Percentiles rank a stretch among this genome's conserved stretches.
Evolutionary conservation across 495 filamentous ascomycete species (phyloP).

Genomic region (Jackrogersella minutella): DNA sequence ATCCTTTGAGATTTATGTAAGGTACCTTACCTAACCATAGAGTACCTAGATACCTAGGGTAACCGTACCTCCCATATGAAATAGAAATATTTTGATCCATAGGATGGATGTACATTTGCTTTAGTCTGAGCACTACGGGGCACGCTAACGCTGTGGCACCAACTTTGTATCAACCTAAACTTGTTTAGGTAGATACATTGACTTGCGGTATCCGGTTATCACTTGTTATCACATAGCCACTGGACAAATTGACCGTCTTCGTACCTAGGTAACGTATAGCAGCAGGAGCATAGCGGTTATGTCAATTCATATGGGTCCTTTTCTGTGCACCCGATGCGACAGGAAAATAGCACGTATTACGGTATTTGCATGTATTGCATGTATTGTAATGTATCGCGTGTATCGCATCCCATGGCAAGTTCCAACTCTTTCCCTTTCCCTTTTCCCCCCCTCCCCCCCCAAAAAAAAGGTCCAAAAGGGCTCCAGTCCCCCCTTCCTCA

Average conservation of each 20-base stretch:
- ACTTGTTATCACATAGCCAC: constrained; percentile 18
- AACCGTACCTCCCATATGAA: no score
- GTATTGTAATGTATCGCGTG: not conserved
- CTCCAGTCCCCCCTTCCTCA: constrained; percentile 9
- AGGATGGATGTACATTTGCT: no score
- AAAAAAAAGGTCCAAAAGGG: not conserved
- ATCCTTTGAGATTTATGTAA: no score
- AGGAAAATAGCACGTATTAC: not conserved
- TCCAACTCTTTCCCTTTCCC: no score
- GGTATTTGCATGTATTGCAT: not conserved
- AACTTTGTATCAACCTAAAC: not conserved
- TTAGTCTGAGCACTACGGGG: not conserved
- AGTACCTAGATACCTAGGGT: no score
- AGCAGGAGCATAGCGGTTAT: not conserved
- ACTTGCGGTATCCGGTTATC: not conserved
- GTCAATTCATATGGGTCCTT: constrained; percentile 21
- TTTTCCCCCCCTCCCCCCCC: no score
- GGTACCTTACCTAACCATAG: no score
- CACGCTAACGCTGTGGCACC: not conserved
- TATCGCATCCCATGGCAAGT: not conserved
- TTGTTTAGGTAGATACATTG: not conserved
- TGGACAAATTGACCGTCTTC: not conserved
- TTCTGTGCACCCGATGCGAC: constrained; percentile 13
- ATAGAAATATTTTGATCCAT: no score
- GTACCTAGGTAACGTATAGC: constrained; percentile 14